Evolutionary conservation across 2,329 filamentous ascomycete species (phyloP), one percentile per base, ranked within the genome.

Genomic region (Orbilia blumenaviensis): DNA sequence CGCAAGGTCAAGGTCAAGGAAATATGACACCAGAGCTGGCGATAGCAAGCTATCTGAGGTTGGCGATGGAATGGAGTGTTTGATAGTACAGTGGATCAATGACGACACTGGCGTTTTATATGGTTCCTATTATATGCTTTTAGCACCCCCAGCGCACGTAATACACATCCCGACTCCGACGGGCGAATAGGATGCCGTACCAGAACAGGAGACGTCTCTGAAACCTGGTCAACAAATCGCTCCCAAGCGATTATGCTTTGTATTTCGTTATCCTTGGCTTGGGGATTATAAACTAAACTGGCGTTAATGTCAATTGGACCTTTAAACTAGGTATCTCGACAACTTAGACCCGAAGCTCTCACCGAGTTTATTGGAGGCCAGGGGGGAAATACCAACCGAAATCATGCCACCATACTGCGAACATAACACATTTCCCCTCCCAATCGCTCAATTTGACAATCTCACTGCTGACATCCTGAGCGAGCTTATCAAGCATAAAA

Each of bases 391-490:
- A 66, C 72, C 21, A 34, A 76, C 72, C 72, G 18, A 67, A 76
- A 44, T 76, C 72, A 44, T 76, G 72, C 72, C 72, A 76, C 64
- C 64, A 76, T n/a, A 68, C 42, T n/a, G 72, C 72, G 46, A 76
- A 61, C 16, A 21, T 69, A 5, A 76, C 16, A 38, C 64, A 69
- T 25, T 27, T 68, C 14, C 44, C 8, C 50, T 76, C 58, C 64
- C 64, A 61, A 18, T 66, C 72, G 16, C 21, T 69, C 41, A 76
- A 42, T 12, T 64, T 42, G 9, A 69, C 25, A 2, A 16, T 58
- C 18, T 38, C 16, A 12, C 10, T 16, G 14, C n/a, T 48, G 2
- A 69, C 23, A 50, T 76, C 72, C 23, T 36, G 32, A 5, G 56
- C 58, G 14, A 76, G 50, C n/a, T 46, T 69, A n/a, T 64, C 64